These are phyloP conservation scores for Cyberlindnera veronae DNA, from an alignment of 805 yeast species.

Conservation along the genomic window DNA sequence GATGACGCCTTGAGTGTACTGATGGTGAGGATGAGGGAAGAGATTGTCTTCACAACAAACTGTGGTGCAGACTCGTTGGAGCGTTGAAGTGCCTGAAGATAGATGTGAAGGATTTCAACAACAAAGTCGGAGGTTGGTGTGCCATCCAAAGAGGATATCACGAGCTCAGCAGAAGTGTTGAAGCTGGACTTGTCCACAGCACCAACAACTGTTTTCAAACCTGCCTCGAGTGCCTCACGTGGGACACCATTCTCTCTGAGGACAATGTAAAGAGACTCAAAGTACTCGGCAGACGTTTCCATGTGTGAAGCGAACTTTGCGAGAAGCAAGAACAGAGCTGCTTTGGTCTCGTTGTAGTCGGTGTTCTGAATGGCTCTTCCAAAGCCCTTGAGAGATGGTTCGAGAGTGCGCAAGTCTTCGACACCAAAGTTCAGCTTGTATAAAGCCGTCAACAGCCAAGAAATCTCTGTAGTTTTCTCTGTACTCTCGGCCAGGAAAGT, in stretches of 20 bases:
- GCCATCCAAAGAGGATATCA: constrained; percentile 20
- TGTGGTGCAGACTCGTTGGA: constrained; percentile 4
- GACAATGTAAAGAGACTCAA: constrained; percentile 34
- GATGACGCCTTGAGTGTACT: constrained; percentile 1
- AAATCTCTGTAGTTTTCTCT: background rate
- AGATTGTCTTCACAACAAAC: constrained; percentile 18
- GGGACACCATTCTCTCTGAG: constrained; percentile 27
- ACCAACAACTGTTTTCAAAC: constrained; percentile 20
- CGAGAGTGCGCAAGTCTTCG: constrained; percentile 10
- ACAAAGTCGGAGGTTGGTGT: constrained; percentile 10
- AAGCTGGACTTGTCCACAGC: constrained; percentile 4
- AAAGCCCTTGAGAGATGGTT: constrained; percentile 10
- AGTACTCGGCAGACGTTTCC: constrained; percentile 23
- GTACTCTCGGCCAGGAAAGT: background rate
- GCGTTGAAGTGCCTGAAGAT: constrained; percentile 12
- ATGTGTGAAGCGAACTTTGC: constrained; percentile 18
- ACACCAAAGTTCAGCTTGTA: constrained; percentile 18
- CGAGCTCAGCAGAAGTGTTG: constrained; percentile 18
- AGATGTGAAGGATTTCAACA: constrained; percentile 23
- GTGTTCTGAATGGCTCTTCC: constrained; percentile 13
- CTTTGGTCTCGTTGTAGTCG: constrained; percentile 17
- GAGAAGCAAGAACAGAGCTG: constrained; percentile 29
- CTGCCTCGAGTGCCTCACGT: constrained; percentile 17
- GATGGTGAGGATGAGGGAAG: constrained; percentile 9
- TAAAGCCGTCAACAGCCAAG: constrained; percentile 34